Base-by-base conservation (phyloP, 2,329 filamentous ascomycete species). In the Claviceps paspali region DNA sequence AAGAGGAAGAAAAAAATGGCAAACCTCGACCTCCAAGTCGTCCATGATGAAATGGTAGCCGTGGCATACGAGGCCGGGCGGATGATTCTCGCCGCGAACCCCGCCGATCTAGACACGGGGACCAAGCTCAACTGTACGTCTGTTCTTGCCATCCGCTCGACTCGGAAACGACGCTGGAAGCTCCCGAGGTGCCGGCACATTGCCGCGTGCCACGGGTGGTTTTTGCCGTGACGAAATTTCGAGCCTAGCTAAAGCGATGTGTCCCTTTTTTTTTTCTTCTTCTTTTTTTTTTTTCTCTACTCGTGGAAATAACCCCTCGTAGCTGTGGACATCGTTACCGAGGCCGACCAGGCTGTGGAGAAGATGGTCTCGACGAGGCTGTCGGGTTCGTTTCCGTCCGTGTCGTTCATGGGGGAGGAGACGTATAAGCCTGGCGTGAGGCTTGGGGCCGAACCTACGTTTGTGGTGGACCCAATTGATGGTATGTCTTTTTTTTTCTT, bases 401-500 rank as follows among this genome's bases (percentile, higher is more conserved):
- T 70, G 50, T 55, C 65, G 45, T 83, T 84, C 56, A 74, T 85
- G 55, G 80, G 80, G 52, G 80, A 84, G 53, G 82, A 88, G 59
- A 85, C 81, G 21, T 81, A 84, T 62, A 65, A 75, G 44, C 70
- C 79, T 1, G 80, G 80, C 48, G 63, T 65, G 42, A 61, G 57
- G 30, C 63, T 88, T 33, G 79, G 74, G 0, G 55, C 66, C 22
- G 68, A 68, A 12, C 82, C 82, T 2, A 88, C 82, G 30, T 87
- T 87, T 59, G 71, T 87, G 51, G 77, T 82, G 46, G 82, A 88
- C 54, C 82, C 82, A 31, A 86, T 88, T 48, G 82, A 88, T 59
- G 82, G 80, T 51, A 41, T 11, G 40, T 34, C 7, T 4, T 18
- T 2, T 10, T 9, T 9, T 30, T 14, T 5, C 2, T 9, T 4